Conservation (phyloP, 768 basidiomycete genomes). For the Hygrophorus russula region DNA sequence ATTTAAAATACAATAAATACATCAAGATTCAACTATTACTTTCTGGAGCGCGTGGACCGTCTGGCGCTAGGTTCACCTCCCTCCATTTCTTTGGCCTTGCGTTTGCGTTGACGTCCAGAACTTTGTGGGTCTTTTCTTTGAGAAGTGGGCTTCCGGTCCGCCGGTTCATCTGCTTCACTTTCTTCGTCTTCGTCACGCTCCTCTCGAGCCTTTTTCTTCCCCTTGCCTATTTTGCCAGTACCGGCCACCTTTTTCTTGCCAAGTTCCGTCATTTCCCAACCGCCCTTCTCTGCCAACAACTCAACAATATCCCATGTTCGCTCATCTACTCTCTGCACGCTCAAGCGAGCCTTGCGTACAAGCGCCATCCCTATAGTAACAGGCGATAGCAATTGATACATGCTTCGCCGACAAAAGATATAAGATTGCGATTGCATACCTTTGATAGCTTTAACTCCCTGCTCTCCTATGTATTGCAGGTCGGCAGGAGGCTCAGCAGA, state of each 20-base stretch:
- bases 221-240: conserved; percentile 4
- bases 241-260: conserved; percentile 1
- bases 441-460: conserved; percentile 53
- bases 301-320: conserved; percentile 54
- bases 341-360: conserved; percentile 70
- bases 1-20: background rate
- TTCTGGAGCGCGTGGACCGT: conserved; percentile 4
- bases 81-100: conserved; percentile 9
- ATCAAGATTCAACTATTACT: background rate
- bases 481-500: conserved; percentile 31
- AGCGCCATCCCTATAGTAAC: conserved; percentile 78
- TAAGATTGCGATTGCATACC: conserved; percentile 25
- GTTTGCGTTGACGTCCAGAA: background rate
- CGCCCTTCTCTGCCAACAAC: conserved; percentile 57
- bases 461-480: conserved; percentile 55
- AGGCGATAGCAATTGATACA: conserved; percentile 5
- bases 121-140: background rate
- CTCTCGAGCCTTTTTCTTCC: conserved; percentile 1
- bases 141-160: background rate
- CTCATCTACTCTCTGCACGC: conserved; percentile 71
- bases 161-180: conserved; percentile 3
- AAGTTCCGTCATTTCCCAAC: conserved; percentile 54
- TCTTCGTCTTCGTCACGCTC: conserved; percentile 7
- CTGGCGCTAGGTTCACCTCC: background rate
- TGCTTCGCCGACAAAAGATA: background rate